Base-by-base conservation (phyloP, 805 yeast genomes). In the Nakazawaea peltata region DNA sequence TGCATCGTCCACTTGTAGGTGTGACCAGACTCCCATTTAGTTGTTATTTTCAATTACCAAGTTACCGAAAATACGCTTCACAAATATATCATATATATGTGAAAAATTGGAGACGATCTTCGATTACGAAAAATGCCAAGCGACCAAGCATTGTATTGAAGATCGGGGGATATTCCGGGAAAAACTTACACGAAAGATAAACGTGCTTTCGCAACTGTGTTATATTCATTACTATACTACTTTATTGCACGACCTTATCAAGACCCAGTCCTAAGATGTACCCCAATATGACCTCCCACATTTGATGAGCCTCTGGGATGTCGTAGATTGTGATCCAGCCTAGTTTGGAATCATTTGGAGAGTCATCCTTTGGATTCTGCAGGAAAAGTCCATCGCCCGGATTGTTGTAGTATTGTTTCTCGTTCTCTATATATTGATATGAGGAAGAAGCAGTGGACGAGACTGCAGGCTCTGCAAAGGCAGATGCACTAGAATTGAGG, bases 321-420 rank as follows among this genome's bases (percentile, higher is more conserved):
- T 77, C 80, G 44, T 68, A 75, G 2, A 77, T 56, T 0, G 83
- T 76, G 2, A 77, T 51, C 84, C 84, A 78, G 0, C 84, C 84
- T 23, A 76, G 43, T 45, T 75, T 77, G 37, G 59, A 65, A 32
- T 71, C 74, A 48, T 70, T 73, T 0, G 83, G 82, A 4, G 69
- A 59, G 50, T 77, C 84, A 50, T 77, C 84, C 11, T 58, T 58
- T 0, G 81, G 77, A 35, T 63, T 61, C 41, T 59, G 57, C 33
- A 54, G 59, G 23, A 59, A 53, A 4, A 75, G 55, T 2, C 83
- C 83, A 52, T 77, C 83, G n/a, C 74, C 73, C 1, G 76, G 65
- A 12, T 49, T 50, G 38, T 54, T 65, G 45, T 59, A 69, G 37
- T 53, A 65, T 44, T 59, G 69, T 16, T 28, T 50, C 10, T 46